Percentiles rank a stretch among this genome's conserved stretches.
Conservation (phyloP, 164 flowering plant species). For the Umbilicus rupestris region DNA sequence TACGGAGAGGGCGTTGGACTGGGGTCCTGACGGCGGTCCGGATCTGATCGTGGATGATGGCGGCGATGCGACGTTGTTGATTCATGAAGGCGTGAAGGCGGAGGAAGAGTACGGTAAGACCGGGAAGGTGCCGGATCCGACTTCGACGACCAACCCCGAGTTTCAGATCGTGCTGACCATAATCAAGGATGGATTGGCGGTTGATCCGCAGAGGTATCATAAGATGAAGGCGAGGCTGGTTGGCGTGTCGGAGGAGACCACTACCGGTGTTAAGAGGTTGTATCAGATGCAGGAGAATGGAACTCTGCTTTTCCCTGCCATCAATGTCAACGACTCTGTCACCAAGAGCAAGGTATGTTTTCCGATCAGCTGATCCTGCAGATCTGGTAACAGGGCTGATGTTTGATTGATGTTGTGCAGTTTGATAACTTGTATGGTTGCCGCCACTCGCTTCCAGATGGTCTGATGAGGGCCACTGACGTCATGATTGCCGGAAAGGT, state of each 20-base stretch:
- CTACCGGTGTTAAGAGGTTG: conserved; percentile 76
- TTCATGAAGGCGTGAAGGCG: conserved; percentile 76
- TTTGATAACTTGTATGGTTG: conserved; percentile 76
- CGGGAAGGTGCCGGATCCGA: conserved; percentile 41
- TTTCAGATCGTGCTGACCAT: conserved; percentile 50
- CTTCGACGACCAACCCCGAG: conserved; percentile 45
- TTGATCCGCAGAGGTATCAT: conserved; percentile 41
- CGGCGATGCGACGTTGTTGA: conserved; percentile 58
- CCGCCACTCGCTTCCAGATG: conserved; percentile 82
- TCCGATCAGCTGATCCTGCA: too few relatives aligned
- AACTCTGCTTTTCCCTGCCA: conserved; percentile 59
- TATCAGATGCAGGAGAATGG: conserved; percentile 69
- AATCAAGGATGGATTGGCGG: conserved; percentile 38
- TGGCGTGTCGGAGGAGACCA: conserved; percentile 74
- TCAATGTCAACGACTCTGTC: conserved; percentile 73
- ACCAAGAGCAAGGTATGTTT: conserved; percentile 83
- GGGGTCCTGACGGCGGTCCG: conserved; percentile 78
- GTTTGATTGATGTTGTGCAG: conserved; percentile 19
- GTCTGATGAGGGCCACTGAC: conserved; percentile 80
- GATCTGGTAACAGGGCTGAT: too few relatives aligned
- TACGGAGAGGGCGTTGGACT: conserved; percentile 67
- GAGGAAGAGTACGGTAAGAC: conserved; percentile 55
- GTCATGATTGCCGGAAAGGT: conserved; percentile 79
- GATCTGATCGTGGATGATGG: conserved; percentile 76
- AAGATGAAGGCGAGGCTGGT: conserved; percentile 57